These are phyloP conservation scores for Aspergillus sp. DNA, from an alignment of 2,329 filamentous ascomycete genomes.

Conservation along the genomic window DNA sequence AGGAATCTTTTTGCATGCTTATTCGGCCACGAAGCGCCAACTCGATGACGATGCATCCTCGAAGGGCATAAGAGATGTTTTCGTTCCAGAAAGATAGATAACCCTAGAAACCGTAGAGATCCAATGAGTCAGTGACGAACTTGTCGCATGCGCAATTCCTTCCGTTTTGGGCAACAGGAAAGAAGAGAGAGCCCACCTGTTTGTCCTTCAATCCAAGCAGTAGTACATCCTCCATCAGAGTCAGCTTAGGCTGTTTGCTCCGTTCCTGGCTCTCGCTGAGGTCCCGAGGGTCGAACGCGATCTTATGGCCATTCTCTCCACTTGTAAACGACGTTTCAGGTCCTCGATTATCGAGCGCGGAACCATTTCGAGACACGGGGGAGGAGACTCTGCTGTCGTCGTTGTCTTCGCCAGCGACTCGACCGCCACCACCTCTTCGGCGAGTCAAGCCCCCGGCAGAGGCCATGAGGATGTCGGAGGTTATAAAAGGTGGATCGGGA, in stretches of 20 bases:
- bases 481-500: slow-evolving; percentile 1
- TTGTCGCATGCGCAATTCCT: not conserved
- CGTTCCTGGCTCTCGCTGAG: slow-evolving; percentile 95
- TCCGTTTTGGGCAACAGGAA: not conserved
- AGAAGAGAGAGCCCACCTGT: slow-evolving; percentile 61
- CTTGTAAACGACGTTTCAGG: slow-evolving; percentile 78
- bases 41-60: slow-evolving; percentile 97
- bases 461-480: slow-evolving; percentile 47
- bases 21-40: slow-evolving; percentile 92
- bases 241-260: slow-evolving; percentile 96
- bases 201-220: slow-evolving; percentile 96
- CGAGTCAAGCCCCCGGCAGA: slow-evolving; percentile 68
- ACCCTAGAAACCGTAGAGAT: slow-evolving; percentile 53
- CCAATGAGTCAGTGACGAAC: slow-evolving; percentile 19
- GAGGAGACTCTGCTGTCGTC: slow-evolving; percentile 63
- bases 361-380: slow-evolving; percentile 57
- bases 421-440: slow-evolving; percentile 61
- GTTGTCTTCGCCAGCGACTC: slow-evolving; percentile 54
- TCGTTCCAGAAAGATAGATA: slow-evolving; percentile 99
- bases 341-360: slow-evolving; percentile 49
- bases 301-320: slow-evolving; percentile 94
- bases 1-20: slow-evolving; percentile 97
- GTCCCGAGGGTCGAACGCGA: slow-evolving; percentile 94
- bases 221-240: slow-evolving; percentile 96
- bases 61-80: slow-evolving; percentile 96